phyloP scores from a whole-genome alignment of 208 protist species.

The Wallacemonas rigidus region DNA sequence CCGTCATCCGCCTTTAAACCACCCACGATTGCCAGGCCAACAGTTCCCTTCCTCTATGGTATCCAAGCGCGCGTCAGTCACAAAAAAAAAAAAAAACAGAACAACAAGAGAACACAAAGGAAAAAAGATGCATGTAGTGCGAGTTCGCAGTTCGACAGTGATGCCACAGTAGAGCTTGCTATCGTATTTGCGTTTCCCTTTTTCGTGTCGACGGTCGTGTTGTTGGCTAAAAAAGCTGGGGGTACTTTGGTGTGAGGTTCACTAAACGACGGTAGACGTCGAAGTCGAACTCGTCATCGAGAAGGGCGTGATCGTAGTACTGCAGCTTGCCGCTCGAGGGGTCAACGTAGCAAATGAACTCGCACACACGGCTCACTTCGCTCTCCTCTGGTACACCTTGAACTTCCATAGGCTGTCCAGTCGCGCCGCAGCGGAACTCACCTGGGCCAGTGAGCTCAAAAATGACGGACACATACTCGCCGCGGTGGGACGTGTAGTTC shows the following conservation, averaged over 20 bases:
- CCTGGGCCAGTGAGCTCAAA: conserved; percentile 70
- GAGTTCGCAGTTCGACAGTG: not conserved
- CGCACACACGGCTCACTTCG: conserved; percentile 87
- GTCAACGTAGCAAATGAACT: conserved; percentile 92
- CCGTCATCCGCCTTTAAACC: no score
- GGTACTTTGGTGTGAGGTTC: conserved; percentile 75
- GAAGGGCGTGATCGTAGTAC: conserved; percentile 84
- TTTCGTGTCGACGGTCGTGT: no score
- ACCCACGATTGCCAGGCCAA: no score
- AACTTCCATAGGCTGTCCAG: conserved; percentile 60
- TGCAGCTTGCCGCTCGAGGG: conserved; percentile 67
- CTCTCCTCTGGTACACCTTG: conserved; percentile 60
- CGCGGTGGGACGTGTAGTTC: conserved; percentile 63
- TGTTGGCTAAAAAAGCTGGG: conserved; percentile 79
- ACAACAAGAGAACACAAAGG: not conserved
- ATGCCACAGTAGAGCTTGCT: not conserved
- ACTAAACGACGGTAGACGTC: conserved; percentile 83
- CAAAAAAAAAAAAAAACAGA: not conserved
- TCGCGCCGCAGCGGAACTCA: conserved; percentile 76
- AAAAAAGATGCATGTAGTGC: not conserved
- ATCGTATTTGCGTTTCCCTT: not conserved
- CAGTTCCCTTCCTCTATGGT: no score
- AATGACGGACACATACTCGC: conserved; percentile 89
- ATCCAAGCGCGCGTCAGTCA: not conserved
- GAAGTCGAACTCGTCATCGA: conserved; percentile 92